A percentile compares a stretch with the other conserved stretches of the same genome.
Evolutionary conservation across 257 asterid genomes (phyloP).

Genomic region (Solanum pimpinellifolium): DNA sequence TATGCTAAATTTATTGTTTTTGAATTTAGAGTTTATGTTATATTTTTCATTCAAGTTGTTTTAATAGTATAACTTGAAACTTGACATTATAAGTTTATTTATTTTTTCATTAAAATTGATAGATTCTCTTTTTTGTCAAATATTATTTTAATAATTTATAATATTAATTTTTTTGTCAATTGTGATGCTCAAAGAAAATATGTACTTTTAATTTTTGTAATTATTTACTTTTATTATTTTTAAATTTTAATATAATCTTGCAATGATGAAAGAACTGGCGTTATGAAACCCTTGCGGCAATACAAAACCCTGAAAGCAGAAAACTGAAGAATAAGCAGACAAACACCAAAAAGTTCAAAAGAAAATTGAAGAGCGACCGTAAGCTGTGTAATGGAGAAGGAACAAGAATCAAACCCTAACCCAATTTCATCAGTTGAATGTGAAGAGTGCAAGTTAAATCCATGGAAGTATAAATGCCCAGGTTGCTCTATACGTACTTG

Average conservation of each 20-base stretch:
- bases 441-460: conserved; percentile 10
- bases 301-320: background rate
- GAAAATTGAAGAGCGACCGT: background rate
- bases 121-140: too few species aligned
- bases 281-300: background rate
- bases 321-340: background rate
- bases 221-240: too few species aligned
- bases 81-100: too few species aligned
- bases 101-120: background rate
- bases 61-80: background rate
- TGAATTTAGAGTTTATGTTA: too few species aligned
- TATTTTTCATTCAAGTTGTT: too few species aligned
- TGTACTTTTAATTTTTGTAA: too few species aligned
- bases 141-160: too few species aligned
- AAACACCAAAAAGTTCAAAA: background rate
- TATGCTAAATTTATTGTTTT: too few species aligned
- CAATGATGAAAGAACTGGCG: background rate
- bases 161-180: too few species aligned
- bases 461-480: conserved; percentile 87
- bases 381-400: background rate
- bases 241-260: too few species aligned
- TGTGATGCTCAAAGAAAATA: too few species aligned
- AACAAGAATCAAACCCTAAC: background rate
- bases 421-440: background rate
- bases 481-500: conserved; percentile 80